Evolutionary conservation across 1,284 basidiomycete genomes (phyloP), one percentile per base, ranked within the genome.

Genomic region (Ceratobasidium papillatum): DNA sequence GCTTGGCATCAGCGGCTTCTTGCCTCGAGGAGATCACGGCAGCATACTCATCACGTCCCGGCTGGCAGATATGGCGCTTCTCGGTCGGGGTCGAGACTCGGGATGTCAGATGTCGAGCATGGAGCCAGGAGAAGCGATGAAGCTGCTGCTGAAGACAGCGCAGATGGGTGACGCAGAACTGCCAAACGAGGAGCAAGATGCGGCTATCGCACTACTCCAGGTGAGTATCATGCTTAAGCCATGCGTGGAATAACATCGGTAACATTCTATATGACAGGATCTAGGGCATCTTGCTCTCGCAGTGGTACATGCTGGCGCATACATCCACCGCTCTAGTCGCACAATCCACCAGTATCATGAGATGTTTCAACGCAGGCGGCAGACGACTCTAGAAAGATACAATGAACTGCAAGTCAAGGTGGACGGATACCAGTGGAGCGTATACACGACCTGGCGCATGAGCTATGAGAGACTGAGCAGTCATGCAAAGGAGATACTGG

Each of bases 101-200:
- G 54, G 61, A 22, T 71, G 52, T 30, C 22, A 38, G 1, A 43
- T 75, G 3, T 58, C 54, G 19, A 25, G 45, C 25, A 75, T 75
- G 74, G 47, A 41, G 4, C 54, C 34, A 2, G 47, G 32, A 11
- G 74, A 75, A 19, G 66, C 64, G n/a, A 22, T 75, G 5, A 27
- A 49, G 5, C 32, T 63, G 22, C 66, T 75, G 12, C 25, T 45
- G 17, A 62, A 58, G 7, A 41, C 43, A 3, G 66, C 74, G 7
- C 36, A 34, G 19, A 43, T 38, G 41, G 32, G 25, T 19, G 32
- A 69, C 19, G 9, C 14, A 2, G 8, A 1, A 19, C 14, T 75
- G 8, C 27, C 54, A 19, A 22, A 5, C 11, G 41, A 27, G 17
- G 45, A 58, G 19, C 19, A 25, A 41, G 36, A 25, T 3, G 49